Evolutionary conservation across 768 basidiomycete species (phyloP).

Genomic region (Floccularia luteovirens): DNA sequence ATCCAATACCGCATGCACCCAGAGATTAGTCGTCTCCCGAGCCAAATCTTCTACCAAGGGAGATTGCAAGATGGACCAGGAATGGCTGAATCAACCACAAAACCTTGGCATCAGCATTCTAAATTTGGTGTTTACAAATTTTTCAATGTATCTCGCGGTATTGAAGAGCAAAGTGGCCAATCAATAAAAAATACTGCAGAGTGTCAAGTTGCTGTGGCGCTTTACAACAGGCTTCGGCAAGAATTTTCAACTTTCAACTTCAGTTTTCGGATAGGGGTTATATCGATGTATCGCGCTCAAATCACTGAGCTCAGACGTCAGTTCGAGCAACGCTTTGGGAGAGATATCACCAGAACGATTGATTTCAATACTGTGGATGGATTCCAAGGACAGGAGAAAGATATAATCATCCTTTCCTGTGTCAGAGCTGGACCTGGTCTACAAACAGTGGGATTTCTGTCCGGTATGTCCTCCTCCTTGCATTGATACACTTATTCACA

Average conservation of each 20-base stretch:
- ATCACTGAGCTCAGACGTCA: slow-evolving; percentile 61
- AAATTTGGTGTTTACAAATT: slow-evolving; percentile 87
- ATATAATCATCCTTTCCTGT: slow-evolving; percentile 95
- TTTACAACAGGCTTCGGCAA: slow-evolving; percentile 64
- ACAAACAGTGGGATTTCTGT: slow-evolving; percentile 80
- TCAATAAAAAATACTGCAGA: slow-evolving; percentile 77
- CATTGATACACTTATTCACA: slow-evolving; percentile 4
- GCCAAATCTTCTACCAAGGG: slow-evolving; percentile 78
- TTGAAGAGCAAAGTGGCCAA: slow-evolving; percentile 58
- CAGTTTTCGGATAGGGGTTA: slow-evolving; percentile 43
- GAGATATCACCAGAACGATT: slow-evolving; percentile 58
- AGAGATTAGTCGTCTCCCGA: slow-evolving; percentile 86
- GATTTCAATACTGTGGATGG: slow-evolving; percentile 98
- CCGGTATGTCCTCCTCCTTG: slow-evolving; percentile 34
- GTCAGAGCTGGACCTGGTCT: slow-evolving; percentile 89
- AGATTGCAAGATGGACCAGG: slow-evolving; percentile 79
- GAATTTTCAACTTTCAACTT: slow-evolving; percentile 50
- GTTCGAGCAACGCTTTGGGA: slow-evolving; percentile 69
- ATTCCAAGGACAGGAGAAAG: slow-evolving; percentile 99
- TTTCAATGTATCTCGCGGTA: slow-evolving; percentile 68
- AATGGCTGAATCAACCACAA: slow-evolving; percentile 77
- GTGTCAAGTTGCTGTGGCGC: slow-evolving; percentile 62
- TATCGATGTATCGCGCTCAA: slow-evolving; percentile 95
- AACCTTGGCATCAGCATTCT: slow-evolving; percentile 77
- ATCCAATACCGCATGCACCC: slow-evolving; percentile 99